Evolutionary conservation across 1,139 yeast species (phyloP).

Genomic region (Meyerozyma carpophila): DNA sequence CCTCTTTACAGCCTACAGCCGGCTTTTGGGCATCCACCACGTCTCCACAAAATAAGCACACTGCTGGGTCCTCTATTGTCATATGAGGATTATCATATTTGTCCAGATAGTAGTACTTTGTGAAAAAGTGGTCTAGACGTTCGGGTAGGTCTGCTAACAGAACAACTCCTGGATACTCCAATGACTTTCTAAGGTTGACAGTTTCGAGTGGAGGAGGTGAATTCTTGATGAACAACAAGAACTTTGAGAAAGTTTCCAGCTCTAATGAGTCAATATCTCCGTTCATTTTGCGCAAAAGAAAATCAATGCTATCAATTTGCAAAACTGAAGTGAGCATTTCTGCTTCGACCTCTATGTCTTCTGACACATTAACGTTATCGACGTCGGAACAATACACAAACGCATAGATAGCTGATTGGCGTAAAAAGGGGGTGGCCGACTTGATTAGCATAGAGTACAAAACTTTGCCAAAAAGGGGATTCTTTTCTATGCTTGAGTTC

Average conservation of each 20-base stretch:
- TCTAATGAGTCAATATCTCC: conserved; percentile 13
- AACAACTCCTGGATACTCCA: conserved; percentile 68
- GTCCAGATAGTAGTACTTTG: conserved; percentile 47
- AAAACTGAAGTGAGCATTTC: conserved; percentile 52
- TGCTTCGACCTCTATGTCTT: conserved; percentile 42
- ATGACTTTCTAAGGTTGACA: conserved; percentile 12
- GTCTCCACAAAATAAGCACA: conserved; percentile 79
- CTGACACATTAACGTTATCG: conserved; percentile 24
- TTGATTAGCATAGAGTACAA: conserved; percentile 54
- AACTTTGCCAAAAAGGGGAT: conserved; percentile 26
- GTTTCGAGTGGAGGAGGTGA: conserved; percentile 5
- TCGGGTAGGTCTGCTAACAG: conserved; percentile 56
- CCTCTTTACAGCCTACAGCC: conserved; percentile 47
- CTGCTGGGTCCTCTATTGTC: conserved; percentile 69
- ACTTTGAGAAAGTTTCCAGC: conserved; percentile 12
- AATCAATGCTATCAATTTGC: conserved; percentile 36
- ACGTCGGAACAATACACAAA: conserved; percentile 53
- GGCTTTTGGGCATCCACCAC: conserved; percentile 62
- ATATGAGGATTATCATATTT: conserved; percentile 35
- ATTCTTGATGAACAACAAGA: conserved; percentile 6
- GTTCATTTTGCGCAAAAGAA: conserved; percentile 8
- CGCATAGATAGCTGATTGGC: conserved; percentile 60
- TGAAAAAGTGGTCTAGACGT: conserved; percentile 67
- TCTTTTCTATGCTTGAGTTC: conserved; percentile 9
- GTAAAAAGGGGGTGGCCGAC: conserved; percentile 59